phyloP scores from a whole-genome alignment of 176 grass and related monocot species.

The Saccharum spontaneum region DNA sequence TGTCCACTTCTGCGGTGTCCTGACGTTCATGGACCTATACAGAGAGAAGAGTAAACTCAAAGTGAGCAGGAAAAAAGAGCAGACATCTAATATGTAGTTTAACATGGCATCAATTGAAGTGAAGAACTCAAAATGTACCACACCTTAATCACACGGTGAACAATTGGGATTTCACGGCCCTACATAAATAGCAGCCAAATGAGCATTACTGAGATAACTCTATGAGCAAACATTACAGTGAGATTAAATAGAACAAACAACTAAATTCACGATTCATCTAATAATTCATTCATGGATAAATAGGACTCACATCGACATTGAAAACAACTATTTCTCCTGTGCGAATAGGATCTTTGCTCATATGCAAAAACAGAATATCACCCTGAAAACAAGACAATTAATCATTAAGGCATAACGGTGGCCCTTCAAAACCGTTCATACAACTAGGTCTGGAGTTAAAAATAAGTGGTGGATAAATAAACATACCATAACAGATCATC shows the following conservation, averaged over 20 bases:
- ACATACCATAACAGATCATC: background rate
- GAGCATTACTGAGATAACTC: constrained; percentile 16
- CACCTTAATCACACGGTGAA: constrained; percentile 89
- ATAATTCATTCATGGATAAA: background rate
- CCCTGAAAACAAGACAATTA: constrained; percentile 50
- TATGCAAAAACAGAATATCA: constrained; percentile 73
- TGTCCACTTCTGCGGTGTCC: constrained; percentile 74
- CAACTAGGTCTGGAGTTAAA: background rate
- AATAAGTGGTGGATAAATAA: background rate
- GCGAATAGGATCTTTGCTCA: constrained; percentile 73
- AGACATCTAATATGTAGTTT: background rate
- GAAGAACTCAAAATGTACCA: constrained; percentile 19
- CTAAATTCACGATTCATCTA: background rate
- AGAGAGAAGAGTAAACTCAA: constrained; percentile 24
- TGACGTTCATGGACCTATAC: constrained; percentile 78
- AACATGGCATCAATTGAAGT: background rate
- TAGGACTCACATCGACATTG: constrained; percentile 63
- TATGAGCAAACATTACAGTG: background rate
- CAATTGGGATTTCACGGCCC: constrained; percentile 85
- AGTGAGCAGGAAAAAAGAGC: background rate
- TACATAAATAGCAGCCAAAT: constrained; percentile 34
- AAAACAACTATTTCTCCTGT: constrained; percentile 87
- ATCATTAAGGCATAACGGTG: background rate
- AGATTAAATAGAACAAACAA: background rate
- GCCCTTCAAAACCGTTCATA: background rate